Evolutionary conservation across 2,329 filamentous ascomycete genomes (phyloP), one percentile per base, ranked within the genome.

Genomic region (Monosporascus sp.): DNA sequence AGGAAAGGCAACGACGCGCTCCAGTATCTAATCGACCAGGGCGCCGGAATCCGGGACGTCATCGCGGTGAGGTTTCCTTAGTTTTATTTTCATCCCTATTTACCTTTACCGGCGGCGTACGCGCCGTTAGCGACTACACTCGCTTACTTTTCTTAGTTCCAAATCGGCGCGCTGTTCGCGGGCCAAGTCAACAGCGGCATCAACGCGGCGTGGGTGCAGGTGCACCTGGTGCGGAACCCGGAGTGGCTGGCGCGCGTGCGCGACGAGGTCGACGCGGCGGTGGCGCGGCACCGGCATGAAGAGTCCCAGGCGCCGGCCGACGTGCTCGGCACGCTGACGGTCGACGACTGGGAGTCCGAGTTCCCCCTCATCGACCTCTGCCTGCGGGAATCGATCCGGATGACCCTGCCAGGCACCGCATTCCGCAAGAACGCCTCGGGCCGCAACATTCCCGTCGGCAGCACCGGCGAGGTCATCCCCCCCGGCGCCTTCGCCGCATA

Each of bases 131-230:
- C 38, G 18, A n/a, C 18, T 7, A n/a, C 38, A 39, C 38, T 39
- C 11, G 18, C 36, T 50, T 20, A 39, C 50, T 39, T 4, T 7
- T 31, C 48, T 11, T 57, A 77, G 69, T 81, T 82, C 63, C 70
- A 81, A 36, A 67, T 83, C n/a, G 74, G 75, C 14, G 69, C 77
- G 0, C 66, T 85, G 3, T 82, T 80, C 60, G 80, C 80, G 1
- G 80, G 80, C n/a, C 68, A 79, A 36, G 58, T 82, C n/a, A 84
- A 83, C 65, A 78, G 70, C 24, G 79, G 79, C 39, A 74, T 81
- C 62, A 82, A 80, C 57, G 75, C 77, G 1, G 74, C 75, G 2
- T 82, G 76, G 72, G 67, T 82, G 55, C 63, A 83, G 56, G 55
- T 74, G 63, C 73, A 78, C 70, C 70, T 85, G 50, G 64, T 78